These are phyloP conservation scores for Meyerozyma athensensis DNA, from an alignment of 1,139 yeast species.

Conservation along the genomic window DNA sequence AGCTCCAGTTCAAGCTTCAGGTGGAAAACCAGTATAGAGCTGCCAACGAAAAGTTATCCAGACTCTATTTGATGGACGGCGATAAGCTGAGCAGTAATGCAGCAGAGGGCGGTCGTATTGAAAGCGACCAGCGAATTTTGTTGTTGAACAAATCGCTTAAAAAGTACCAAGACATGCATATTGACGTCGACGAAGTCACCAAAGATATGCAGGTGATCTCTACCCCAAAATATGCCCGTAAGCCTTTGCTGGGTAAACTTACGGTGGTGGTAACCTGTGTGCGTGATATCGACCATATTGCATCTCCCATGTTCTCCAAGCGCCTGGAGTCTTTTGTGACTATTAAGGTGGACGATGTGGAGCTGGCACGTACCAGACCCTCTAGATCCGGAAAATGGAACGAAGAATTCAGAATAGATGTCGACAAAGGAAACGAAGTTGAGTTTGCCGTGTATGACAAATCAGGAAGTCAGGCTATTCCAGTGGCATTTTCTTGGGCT, in stretches of 20 bases:
- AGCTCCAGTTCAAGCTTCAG: conserved; percentile 85
- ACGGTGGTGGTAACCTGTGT: conserved; percentile 68
- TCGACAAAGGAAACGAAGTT: conserved; percentile 88
- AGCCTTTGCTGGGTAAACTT: conserved; percentile 78
- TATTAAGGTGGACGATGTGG: conserved; percentile 82
- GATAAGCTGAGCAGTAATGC: conserved; percentile 82
- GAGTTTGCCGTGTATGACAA: conserved; percentile 86
- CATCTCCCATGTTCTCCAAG: conserved; percentile 71
- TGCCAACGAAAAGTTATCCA: conserved; percentile 86
- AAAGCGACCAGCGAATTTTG: conserved; percentile 81
- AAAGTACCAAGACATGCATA: conserved; percentile 85
- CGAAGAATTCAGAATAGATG: conserved; percentile 74
- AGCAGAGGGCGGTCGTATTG: conserved; percentile 82
- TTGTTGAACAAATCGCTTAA: conserved; percentile 78
- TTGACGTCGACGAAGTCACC: conserved; percentile 58
- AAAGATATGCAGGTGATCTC: conserved; percentile 62
- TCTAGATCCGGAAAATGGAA: conserved; percentile 80
- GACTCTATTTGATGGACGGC: conserved; percentile 84
- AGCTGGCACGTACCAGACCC: conserved; percentile 68
- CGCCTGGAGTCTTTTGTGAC: conserved; percentile 76
- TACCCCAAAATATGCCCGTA: conserved; percentile 68
- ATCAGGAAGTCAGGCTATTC: conserved; percentile 58
- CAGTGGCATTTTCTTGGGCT: conserved; percentile 94
- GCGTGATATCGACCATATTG: conserved; percentile 88
- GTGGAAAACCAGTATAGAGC: conserved; percentile 91